A percentile compares a stretch with the other conserved stretches of the same genome.
These are phyloP conservation scores for Eimeria praecox DNA, from an alignment of 169 alveolate genomes.

Conservation along the genomic window DNA sequence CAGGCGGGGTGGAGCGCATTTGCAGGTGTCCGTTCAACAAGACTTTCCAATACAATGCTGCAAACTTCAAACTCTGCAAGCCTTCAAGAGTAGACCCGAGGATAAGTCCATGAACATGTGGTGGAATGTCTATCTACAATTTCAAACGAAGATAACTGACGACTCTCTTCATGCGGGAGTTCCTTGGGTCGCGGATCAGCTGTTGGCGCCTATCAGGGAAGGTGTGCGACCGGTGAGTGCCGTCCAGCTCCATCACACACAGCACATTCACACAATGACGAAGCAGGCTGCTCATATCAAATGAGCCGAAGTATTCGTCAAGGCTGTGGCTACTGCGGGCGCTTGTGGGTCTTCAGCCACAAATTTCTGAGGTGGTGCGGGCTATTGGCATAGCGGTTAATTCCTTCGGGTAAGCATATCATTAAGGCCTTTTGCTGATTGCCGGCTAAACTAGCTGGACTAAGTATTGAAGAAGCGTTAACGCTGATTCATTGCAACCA, in stretches of 20 bases:
- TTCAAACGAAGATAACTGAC: slow-evolving; percentile 64
- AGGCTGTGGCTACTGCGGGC: background rate
- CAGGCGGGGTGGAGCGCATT: background rate
- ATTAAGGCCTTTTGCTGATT: background rate
- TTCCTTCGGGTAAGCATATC: slow-evolving; percentile 54
- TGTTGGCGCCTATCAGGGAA: slow-evolving; percentile 56
- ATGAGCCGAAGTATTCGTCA: background rate
- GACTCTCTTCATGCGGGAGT: slow-evolving; percentile 40
- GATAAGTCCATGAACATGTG: slow-evolving; percentile 77
- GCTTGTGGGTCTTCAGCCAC: background rate
- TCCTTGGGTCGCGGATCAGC: slow-evolving; percentile 73
- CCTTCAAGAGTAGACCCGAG: slow-evolving; percentile 49
- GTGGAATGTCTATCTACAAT: slow-evolving; percentile 75
- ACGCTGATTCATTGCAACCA: background rate
- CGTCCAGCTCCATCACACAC: background rate
- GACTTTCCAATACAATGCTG: slow-evolving; percentile 75
- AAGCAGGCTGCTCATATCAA: background rate
- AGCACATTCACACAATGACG: background rate
- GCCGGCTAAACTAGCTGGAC: background rate
- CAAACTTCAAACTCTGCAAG: slow-evolving; percentile 67
- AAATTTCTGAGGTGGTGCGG: slow-evolving; percentile 37
- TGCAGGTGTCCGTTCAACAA: slow-evolving; percentile 66
- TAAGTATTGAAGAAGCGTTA: background rate
- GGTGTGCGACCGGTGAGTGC: slow-evolving; percentile 15
- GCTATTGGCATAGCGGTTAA: slow-evolving; percentile 72